Conservation (phyloP, 306 rosid species). For the Prunus armeniaca region DNA sequence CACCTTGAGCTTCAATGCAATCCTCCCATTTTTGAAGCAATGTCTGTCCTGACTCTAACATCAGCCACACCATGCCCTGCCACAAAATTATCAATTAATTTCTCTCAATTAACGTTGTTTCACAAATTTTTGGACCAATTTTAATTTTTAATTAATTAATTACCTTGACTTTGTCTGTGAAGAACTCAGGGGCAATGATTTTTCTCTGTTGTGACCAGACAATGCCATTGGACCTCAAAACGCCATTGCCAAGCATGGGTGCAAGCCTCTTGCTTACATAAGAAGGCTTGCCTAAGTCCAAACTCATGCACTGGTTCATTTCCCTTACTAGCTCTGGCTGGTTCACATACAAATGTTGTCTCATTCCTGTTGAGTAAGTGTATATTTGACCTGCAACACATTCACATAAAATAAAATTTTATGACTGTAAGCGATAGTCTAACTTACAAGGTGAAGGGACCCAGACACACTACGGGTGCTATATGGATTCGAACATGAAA, state of each 20-base stretch:
- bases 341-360: slow-evolving; percentile 77
- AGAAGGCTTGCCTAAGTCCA: slow-evolving; percentile 82
- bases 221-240: slow-evolving; percentile 70
- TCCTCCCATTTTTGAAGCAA: slow-evolving; percentile 63
- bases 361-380: slow-evolving; percentile 77
- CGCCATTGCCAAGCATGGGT: slow-evolving; percentile 85
- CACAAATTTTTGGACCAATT: not conserved
- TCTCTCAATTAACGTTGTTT: not conserved
- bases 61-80: slow-evolving; percentile 85
- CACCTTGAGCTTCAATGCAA: slow-evolving; percentile 39
- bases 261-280: slow-evolving; percentile 64
- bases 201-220: slow-evolving; percentile 84
- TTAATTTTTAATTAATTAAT: not conserved
- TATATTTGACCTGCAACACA: slow-evolving; percentile 59
- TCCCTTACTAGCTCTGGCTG: slow-evolving; percentile 76
- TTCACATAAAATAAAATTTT: not conserved
- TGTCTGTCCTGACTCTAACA: slow-evolving; percentile 59
- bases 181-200: slow-evolving; percentile 86
- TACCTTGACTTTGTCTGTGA: slow-evolving; percentile 88
- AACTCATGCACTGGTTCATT: slow-evolving; percentile 48
- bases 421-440: too few relatives aligned
- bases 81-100: not conserved
- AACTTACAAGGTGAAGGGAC: too few relatives aligned
- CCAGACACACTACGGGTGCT: too few relatives aligned
- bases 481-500: too few relatives aligned